Base-by-base conservation (phyloP, 805 yeast species). In the Teunomyces gatunensis region DNA sequence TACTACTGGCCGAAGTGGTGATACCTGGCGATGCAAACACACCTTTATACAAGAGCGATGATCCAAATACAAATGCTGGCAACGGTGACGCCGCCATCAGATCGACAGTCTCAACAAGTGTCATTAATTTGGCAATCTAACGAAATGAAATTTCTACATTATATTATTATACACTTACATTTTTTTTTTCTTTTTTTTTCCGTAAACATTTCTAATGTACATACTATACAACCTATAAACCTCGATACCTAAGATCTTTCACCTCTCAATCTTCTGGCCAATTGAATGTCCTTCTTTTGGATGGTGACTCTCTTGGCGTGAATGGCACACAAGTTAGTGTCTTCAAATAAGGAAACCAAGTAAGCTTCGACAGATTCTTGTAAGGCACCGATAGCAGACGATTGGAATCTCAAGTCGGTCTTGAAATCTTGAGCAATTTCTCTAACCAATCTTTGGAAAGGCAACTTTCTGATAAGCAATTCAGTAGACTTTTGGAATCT, bases 401-500 rank as follows among this genome's bases (percentile, higher is more conserved):
- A 87, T 74, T 92, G 97, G 85, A 94, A 92, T 80, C 96, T 85
- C 73, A 90, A 81, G 68, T 87, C 95, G 61, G 92, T 83, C 79
- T 85, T 87, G 83, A 87, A 87, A 70, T 90, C 97, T 73, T 87
- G 92, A 55, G 97, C 96, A 55, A 92, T 89, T 76, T 91, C 97
- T 73, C 97, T 82, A 48, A 91, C 97, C 68, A 91, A 81, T 80
- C 97, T 85, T 73, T 92, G 97, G 86, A 92, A 92, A 50, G 98
- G 98, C 61, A 92, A 81, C 74, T 92, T 92, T 81, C 96, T 87
- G 74, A 92, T 89, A 74, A 92, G 83, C 46, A 92, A 80, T 72
- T 91, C 96, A 60, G 98, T 91, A 51, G 96, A 87, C 71, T 89
- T 88, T 79, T 92, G 98, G 80, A 91, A 92, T 81, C 95, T 86